Evolutionary conservation across 352 stramenopile species (phyloP).

Genomic region (Blastocystis sp.): DNA sequence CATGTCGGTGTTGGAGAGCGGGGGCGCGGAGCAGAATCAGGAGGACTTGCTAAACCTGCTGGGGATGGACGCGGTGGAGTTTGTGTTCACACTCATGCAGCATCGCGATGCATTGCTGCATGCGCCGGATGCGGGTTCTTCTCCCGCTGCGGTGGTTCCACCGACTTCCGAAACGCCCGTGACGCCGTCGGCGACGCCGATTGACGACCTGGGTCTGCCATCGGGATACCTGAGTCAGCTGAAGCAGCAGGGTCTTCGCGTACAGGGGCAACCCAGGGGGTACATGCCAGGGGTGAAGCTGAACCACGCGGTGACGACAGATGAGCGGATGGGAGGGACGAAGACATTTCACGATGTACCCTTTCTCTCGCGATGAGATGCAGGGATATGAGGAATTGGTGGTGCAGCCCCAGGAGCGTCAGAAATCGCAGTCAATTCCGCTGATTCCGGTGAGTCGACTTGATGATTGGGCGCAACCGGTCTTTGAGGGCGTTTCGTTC

Average conservation of each 20-base stretch:
- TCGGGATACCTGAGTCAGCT: background rate
- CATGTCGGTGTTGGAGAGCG: conserved; percentile 39
- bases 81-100: conserved; percentile 23
- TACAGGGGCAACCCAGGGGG: background rate
- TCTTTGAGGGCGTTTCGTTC: conserved; percentile 69
- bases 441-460: conserved; percentile 62
- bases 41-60: conserved; percentile 52
- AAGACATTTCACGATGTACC: conserved; percentile 45
- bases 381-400: conserved; percentile 53
- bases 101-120: conserved; percentile 33
- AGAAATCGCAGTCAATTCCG: background rate
- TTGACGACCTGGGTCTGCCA: conserved; percentile 28
- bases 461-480: conserved; percentile 63
- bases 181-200: background rate
- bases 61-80: conserved; percentile 17
- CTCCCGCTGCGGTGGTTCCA: too few species aligned
- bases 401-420: background rate
- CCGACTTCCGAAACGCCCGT: too few species aligned
- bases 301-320: conserved; percentile 21
- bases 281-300: conserved; percentile 35
- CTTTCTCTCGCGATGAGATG: background rate
- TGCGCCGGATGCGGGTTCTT: background rate
- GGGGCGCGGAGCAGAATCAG: conserved; percentile 26
- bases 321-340: background rate
- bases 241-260: conserved; percentile 11